These are phyloP conservation scores for Candida smagusa DNA, from an alignment of 1,139 yeast species.

Conservation along the genomic window DNA sequence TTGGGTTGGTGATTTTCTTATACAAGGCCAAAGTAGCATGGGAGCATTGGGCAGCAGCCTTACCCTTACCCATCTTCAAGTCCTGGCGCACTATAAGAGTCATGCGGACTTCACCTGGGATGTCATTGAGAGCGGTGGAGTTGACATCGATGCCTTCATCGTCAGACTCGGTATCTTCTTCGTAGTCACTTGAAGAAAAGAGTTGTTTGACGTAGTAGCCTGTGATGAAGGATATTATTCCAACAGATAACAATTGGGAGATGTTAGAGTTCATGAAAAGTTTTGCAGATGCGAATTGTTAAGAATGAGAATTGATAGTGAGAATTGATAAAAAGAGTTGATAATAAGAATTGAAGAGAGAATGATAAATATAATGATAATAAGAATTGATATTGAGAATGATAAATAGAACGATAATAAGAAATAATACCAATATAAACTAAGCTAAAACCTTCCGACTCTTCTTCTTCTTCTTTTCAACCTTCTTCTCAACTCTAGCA, in stretches of 20 bases:
- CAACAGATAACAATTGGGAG: conserved; percentile 20
- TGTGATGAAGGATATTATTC: conserved; percentile 21
- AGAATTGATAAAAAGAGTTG: too few species aligned
- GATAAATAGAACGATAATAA: not conserved
- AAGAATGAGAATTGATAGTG: not conserved
- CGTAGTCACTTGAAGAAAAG: conserved; percentile 28
- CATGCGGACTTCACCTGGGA: conserved; percentile 83
- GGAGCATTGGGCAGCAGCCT: conserved; percentile 95
- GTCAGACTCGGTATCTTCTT: conserved; percentile 25
- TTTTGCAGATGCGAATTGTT: not conserved
- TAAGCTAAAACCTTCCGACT: conserved; percentile 39
- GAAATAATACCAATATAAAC: too few species aligned
- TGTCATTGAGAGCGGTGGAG: conserved; percentile 53
- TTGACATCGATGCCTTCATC: conserved; percentile 55
- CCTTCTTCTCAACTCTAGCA: conserved; percentile 41
- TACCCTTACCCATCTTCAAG: conserved; percentile 90
- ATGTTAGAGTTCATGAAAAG: conserved; percentile 4
- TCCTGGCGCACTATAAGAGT: conserved; percentile 86
- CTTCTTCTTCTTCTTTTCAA: conserved; percentile 37
- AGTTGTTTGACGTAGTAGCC: conserved; percentile 22
- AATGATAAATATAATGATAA: not conserved
- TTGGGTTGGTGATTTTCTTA: conserved; percentile 58
- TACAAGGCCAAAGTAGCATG: conserved; percentile 96
- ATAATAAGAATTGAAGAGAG: not conserved
- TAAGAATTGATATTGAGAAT: not conserved